phyloP scores from a whole-genome alignment of 2,329 filamentous ascomycete genomes.

The Beauveria medogensis region DNA sequence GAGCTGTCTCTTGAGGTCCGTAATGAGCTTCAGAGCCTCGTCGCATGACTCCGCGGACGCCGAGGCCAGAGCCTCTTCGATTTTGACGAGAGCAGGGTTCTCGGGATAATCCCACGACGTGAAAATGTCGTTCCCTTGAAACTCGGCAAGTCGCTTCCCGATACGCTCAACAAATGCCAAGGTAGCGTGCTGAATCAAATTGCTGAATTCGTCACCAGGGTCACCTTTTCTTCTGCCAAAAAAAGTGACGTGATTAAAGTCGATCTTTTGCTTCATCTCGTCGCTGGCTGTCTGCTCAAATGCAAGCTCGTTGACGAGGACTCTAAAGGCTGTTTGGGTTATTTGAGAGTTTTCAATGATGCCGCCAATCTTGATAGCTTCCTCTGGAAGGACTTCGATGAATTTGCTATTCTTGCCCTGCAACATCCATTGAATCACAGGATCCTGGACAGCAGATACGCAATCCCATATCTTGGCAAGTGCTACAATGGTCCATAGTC shows the following conservation, averaged over 20 bases:
- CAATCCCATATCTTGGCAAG: conserved; percentile 53
- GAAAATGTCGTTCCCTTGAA: conserved; percentile 27
- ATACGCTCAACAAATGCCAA: conserved; percentile 43
- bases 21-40: neutral
- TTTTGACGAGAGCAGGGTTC: conserved; percentile 23
- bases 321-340: conserved; percentile 43
- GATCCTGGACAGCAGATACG: conserved; percentile 34
- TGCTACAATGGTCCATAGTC: conserved; percentile 59
- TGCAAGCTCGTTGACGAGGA: conserved; percentile 56
- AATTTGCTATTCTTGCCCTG: conserved; percentile 46
- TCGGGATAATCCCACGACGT: conserved; percentile 22
- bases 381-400: conserved; percentile 56
- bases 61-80: conserved; percentile 18
- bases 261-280: neutral
- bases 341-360: conserved; percentile 35
- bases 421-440: conserved; percentile 52
- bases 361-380: conserved; percentile 49
- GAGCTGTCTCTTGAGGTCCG: neutral
- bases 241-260: conserved; percentile 21
- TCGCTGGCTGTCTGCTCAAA: conserved; percentile 30
- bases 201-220: conserved; percentile 46
- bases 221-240: conserved; percentile 41
- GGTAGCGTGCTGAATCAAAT: conserved; percentile 51
- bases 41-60: conserved; percentile 10
- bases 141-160: conserved; percentile 18